These are phyloP conservation scores for Biscogniauxia marginata DNA, from an alignment of 2,329 filamentous ascomycete genomes.

Conservation along the genomic window DNA sequence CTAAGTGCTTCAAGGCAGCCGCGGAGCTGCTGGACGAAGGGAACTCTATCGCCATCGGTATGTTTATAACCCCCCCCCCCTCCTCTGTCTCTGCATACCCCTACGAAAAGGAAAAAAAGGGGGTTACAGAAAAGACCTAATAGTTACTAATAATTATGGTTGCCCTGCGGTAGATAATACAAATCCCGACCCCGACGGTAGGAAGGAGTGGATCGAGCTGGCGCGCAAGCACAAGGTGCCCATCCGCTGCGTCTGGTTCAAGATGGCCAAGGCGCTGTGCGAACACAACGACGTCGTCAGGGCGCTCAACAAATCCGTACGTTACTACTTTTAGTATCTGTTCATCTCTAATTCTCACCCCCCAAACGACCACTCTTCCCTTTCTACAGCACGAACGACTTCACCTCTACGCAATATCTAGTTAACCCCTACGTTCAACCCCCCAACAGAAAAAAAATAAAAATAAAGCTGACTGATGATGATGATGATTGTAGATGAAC, in stretches of 20 bases:
- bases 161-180: conserved; percentile 88
- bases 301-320: conserved; percentile 55
- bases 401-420: conserved; percentile 4
- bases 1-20: conserved; percentile 72
- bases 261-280: conserved; percentile 64
- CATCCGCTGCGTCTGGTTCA: conserved; percentile 85
- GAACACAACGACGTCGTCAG: conserved; percentile 89
- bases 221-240: conserved; percentile 69
- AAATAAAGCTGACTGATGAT: not conserved
- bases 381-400: not conserved
- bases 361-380: conserved; percentile 2
- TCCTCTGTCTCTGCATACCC: conserved; percentile 6
- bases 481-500: conserved; percentile 66
- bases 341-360: too few relatives aligned
- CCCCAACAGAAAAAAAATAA: not conserved
- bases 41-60: conserved; percentile 75
- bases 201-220: conserved; percentile 75
- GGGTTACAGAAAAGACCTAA: not conserved
- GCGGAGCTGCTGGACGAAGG: conserved; percentile 62
- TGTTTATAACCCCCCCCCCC: not conserved
- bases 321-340: conserved; percentile 5
- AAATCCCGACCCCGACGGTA: conserved; percentile 78
- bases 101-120: not conserved
- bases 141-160: not conserved
- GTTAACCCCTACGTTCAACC: not conserved